These are phyloP conservation scores for Intubia oerlemansii DNA, from an alignment of 2,329 filamentous ascomycete genomes.

Conservation along the genomic window DNA sequence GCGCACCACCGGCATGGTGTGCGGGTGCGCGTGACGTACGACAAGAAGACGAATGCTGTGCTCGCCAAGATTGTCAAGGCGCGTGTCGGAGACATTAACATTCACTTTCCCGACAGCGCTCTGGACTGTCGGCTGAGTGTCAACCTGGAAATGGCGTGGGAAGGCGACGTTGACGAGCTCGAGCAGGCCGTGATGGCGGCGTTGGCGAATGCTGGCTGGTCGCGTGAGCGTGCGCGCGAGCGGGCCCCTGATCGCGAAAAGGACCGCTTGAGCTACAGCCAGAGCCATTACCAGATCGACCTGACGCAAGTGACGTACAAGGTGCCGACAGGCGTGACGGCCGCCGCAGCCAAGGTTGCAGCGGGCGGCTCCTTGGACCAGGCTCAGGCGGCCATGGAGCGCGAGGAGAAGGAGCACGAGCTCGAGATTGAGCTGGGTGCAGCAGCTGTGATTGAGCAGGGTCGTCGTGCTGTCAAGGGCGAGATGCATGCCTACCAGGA, in stretches of 20 bases:
- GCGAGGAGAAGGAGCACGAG: slow-evolving; percentile 48
- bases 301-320: slow-evolving; percentile 62
- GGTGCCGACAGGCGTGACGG: too few relatives aligned
- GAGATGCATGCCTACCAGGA: slow-evolving; percentile 40
- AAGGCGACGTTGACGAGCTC: slow-evolving; percentile 41
- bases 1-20: slow-evolving; percentile 28
- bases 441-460: slow-evolving; percentile 41
- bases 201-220: too few relatives aligned
- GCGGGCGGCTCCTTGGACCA: too few relatives aligned
- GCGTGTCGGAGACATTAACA: slow-evolving; percentile 69
- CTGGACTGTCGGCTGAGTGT: slow-evolving; percentile 90
- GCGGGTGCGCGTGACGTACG: slow-evolving; percentile 54
- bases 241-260: slow-evolving; percentile 48
- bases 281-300: slow-evolving; percentile 76
- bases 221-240: slow-evolving; percentile 17
- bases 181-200: slow-evolving; percentile 17
- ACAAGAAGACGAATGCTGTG: slow-evolving; percentile 45
- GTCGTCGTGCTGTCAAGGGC: slow-evolving; percentile 27
- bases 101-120: slow-evolving; percentile 53
- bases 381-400: slow-evolving; percentile 16
- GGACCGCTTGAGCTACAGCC: slow-evolving; percentile 77
- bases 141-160: slow-evolving; percentile 80
- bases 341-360: too few relatives aligned
- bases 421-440: slow-evolving; percentile 60
- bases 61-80: slow-evolving; percentile 79